phyloP scores from a whole-genome alignment of 495 filamentous ascomycete genomes.

The Glonium stellatum region DNA sequence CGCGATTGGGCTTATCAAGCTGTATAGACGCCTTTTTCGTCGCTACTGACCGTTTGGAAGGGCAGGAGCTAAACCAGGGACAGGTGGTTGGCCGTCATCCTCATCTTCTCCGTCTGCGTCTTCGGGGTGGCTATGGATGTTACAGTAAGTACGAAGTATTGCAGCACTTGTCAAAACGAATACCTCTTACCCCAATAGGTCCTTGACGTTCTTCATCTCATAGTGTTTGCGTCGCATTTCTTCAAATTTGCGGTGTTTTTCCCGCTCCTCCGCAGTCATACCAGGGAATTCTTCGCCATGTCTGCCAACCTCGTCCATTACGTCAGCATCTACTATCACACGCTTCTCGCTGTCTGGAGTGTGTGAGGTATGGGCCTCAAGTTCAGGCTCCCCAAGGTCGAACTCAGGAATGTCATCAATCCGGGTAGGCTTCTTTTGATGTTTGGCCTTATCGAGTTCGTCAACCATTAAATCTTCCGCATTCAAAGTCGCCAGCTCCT shows the following conservation, averaged over 20 bases:
- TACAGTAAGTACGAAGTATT: not conserved
- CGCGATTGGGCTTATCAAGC: too few relatives aligned
- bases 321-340: constrained; percentile 67
- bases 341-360: constrained; percentile 58
- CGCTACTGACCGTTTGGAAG: constrained; percentile 26
- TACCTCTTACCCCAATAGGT: constrained; percentile 65
- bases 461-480: constrained; percentile 54
- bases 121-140: constrained; percentile 30
- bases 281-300: constrained; percentile 52
- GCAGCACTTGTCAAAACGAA: not conserved
- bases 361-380: constrained; percentile 30
- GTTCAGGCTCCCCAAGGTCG: constrained; percentile 88
- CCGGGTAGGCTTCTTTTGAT: constrained; percentile 29
- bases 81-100: constrained; percentile 12
- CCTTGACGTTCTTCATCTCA: constrained; percentile 94
- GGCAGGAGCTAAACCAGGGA: not conserved
- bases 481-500: constrained; percentile 55
- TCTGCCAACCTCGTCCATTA: constrained; percentile 38
- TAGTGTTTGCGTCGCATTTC: constrained; percentile 90
- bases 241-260: constrained; percentile 89
- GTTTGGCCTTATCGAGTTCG: constrained; percentile 53
- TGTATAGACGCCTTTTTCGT: too few relatives aligned
- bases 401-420: constrained; percentile 86
- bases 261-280: constrained; percentile 67
- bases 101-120: constrained; percentile 33